Base-by-base conservation (phyloP, 225 moss, liverwort and hornwort species). In the Marchantia polymorpha region DNA sequence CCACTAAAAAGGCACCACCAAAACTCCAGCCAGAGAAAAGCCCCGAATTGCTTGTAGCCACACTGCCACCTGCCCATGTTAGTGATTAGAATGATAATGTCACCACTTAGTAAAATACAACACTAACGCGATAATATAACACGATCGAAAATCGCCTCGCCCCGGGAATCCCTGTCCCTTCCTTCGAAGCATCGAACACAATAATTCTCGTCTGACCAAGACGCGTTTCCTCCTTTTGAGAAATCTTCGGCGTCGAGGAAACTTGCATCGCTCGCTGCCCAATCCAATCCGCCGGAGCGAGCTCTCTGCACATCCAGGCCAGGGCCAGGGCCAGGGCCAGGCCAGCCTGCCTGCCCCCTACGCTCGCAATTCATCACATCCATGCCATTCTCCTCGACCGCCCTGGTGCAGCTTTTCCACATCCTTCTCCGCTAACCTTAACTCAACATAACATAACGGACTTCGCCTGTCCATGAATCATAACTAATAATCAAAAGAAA, bases 201-300 rank as follows among this genome's bases (percentile, higher is more conserved):
- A 64, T 64, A 64, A 64, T 64, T 64, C 64, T 46, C 31, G 39
- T 68, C 31, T 68, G 31, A 30, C 68, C 68, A 68, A 68, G 68
- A 68, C 68, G 68, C 68, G 68, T 68, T 68, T 68, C 68, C 12
- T 11, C 26, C 25, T 65, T 65, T 65, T n/a, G n/a, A n/a, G n/a
- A n/a, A n/a, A n/a, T n/a, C n/a, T n/a, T n/a, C n/a, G 25, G 26
- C 8, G 25, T 65, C 29, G 65, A 8, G 65, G 39, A 39, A 39
- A 5, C 39, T 68, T n/a, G 30, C 31, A 31, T 11, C 68, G 68
- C 68, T 11, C 68, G 68, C 68, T 39, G 68, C 68, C 68, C 68
- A 13, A 12, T 68, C 68, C 13, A 4, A 15, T 59, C 7, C 60
- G 0, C 60, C 16, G 60, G 25, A 25, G 30, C 39, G 25, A 25